Percentiles rank a stretch among this genome's conserved stretches.
Evolutionary conservation across 352 stramenopile species (phyloP).

Genomic region (Thalassiosira oceanica): DNA sequence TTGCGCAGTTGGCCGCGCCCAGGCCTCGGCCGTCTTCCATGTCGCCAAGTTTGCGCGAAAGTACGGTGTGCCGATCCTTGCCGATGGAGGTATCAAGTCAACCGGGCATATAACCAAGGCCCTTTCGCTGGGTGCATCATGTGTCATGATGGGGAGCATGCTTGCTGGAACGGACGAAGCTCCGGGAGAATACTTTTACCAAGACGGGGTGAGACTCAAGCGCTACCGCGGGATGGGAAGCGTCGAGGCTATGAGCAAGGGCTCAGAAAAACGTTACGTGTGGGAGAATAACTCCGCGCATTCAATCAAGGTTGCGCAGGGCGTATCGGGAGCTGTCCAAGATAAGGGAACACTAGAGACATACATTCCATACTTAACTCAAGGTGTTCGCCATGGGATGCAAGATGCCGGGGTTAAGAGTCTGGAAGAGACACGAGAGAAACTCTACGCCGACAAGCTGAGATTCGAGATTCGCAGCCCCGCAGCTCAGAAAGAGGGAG

Average conservation of each 20-base stretch:
- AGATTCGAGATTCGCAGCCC: slow-evolving; percentile 98
- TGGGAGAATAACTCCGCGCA: slow-evolving; percentile 66
- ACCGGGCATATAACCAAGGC: slow-evolving; percentile 99
- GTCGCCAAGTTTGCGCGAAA: slow-evolving; percentile 92
- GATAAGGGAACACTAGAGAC: slow-evolving; percentile 98
- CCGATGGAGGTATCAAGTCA: slow-evolving; percentile 97
- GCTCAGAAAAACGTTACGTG: slow-evolving; percentile 86
- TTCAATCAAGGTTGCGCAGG: slow-evolving; percentile 98
- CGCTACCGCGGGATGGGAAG: slow-evolving; percentile 99
- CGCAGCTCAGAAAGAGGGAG: slow-evolving; percentile 98
- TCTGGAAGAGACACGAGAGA: slow-evolving; percentile 90
- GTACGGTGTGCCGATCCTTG: slow-evolving; percentile 97
- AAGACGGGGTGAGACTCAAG: slow-evolving; percentile 99
- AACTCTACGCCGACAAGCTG: slow-evolving; percentile 91
- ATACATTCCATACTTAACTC: slow-evolving; percentile 99
- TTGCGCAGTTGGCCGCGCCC: slow-evolving; percentile 95
- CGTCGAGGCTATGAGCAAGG: slow-evolving; percentile 98
- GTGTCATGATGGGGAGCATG: slow-evolving; percentile 99
- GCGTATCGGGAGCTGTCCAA: slow-evolving; percentile 96
- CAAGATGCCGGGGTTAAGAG: slow-evolving; percentile 95
- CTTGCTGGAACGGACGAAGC: slow-evolving; percentile 99
- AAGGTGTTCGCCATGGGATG: slow-evolving; percentile 97
- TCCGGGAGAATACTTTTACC: slow-evolving; percentile 99
- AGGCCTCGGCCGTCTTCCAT: slow-evolving; percentile 98
- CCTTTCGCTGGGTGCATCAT: slow-evolving; percentile 93